Base-by-base conservation (phyloP, 2,329 filamentous ascomycete species). In the Leptographium procerum region DNA sequence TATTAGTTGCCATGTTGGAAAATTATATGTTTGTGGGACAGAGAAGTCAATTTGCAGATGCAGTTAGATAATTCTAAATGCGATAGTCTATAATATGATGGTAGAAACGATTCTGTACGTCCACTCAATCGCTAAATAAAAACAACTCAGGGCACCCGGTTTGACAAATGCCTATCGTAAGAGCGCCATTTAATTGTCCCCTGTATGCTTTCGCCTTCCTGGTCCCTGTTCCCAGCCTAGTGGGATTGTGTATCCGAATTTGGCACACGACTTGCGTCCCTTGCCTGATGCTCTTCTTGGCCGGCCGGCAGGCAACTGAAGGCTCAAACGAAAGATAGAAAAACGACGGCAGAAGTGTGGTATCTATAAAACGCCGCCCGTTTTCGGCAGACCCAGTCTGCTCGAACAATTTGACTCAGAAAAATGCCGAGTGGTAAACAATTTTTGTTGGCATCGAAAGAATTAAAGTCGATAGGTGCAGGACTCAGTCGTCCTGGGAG, bases 401-500 rank as follows among this genome's bases (percentile, higher is more conserved):
- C 11, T 11, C 28, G 40, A 36, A 56, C 8, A 45, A 19, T 34
- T 24, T 28, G 33, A 53, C 19, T 13, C 28, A 11, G 29, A 36
- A 55, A 43, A 29, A 2, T 14, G 10, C 8, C 40, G 34, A 43
- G 19, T 22, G 28, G 9, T n/a, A n/a, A n/a, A n/a, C n/a, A n/a
- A n/a, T n/a, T n/a, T n/a, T n/a, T n/a, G n/a, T n/a, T n/a, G n/a
- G 36, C 14, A 40, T 43, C 40, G 40, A 43, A 43, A 33, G 31
- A 40, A 22, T n/a, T 19, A 19, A 43, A 43, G n/a, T 19, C 7
- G 4, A 43, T 43, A 16, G 24, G 1, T 8, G 19, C 16, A 19
- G 16, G 40, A 43, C 51, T 55, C 48, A 58, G 61, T 58, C 61
- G 26, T 71, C 69, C 58, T 65, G 56, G 6, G 66, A 64, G 64